phyloP scores from a whole-genome alignment of 1,284 basidiomycete species.

The Sphagnurus paluster region DNA sequence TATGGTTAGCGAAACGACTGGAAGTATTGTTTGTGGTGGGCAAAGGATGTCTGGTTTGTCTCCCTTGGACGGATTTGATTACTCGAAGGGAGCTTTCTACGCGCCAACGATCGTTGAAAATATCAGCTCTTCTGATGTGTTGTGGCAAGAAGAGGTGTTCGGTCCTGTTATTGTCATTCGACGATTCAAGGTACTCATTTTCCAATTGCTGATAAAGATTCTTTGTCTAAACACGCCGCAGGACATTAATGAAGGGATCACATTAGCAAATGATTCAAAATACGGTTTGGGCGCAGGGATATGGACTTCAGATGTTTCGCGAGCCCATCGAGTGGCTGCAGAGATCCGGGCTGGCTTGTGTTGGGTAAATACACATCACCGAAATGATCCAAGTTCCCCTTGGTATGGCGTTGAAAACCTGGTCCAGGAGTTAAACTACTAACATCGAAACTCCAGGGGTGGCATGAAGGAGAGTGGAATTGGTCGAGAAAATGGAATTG shows the following conservation, averaged over 20 bases:
- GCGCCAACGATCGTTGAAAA: slow-evolving; percentile 73
- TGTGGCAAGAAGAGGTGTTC: slow-evolving; percentile 84
- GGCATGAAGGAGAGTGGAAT: slow-evolving; percentile 86
- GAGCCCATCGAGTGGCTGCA: slow-evolving; percentile 69
- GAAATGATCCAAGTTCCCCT: slow-evolving; percentile 84
- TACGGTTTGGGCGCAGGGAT: slow-evolving; percentile 82
- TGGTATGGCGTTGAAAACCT: slow-evolving; percentile 50
- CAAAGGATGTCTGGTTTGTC: slow-evolving; percentile 58
- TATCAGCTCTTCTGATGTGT: slow-evolving; percentile 54
- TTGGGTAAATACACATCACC: slow-evolving; percentile 86
- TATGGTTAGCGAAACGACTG: slow-evolving; percentile 51
- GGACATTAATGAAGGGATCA: slow-evolving; percentile 65
- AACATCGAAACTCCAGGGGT: slow-evolving; percentile 51
- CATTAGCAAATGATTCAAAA: slow-evolving; percentile 71
- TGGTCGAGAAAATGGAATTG: slow-evolving; percentile 78
- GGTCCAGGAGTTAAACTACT: slow-evolving; percentile 2
- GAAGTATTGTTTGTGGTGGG: slow-evolving; percentile 66
- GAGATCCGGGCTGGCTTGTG: slow-evolving; percentile 73
- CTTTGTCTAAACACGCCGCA: slow-evolving; percentile 25
- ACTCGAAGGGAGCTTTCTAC: slow-evolving; percentile 71
- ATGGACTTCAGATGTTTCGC: slow-evolving; percentile 74
- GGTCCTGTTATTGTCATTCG: slow-evolving; percentile 76
- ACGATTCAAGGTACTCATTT: slow-evolving; percentile 53
- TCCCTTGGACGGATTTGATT: slow-evolving; percentile 65
- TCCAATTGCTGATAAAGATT: not conserved